Conservation (phyloP, 1,284 basidiomycete species). For the Leccinum cinnamomeum region DNA sequence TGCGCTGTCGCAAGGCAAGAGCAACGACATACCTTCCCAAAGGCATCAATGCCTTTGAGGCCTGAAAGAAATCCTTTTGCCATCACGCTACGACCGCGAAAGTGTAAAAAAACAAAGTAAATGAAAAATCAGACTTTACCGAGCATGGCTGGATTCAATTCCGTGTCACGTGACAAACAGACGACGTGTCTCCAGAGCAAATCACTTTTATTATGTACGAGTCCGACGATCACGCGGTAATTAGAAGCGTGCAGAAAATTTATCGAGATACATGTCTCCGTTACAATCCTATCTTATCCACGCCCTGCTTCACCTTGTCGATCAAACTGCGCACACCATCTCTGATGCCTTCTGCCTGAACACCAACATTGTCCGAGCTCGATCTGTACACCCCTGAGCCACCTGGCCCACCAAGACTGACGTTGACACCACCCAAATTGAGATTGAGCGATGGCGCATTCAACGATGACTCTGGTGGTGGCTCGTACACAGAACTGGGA, state of each 20-base stretch:
- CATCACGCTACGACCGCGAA: conserved; percentile 46
- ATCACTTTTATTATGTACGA: neutral
- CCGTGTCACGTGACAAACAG: conserved; percentile 26
- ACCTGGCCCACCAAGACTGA: conserved; percentile 83
- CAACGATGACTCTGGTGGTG: conserved; percentile 64
- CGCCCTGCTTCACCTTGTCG: conserved; percentile 85
- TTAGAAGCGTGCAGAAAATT: neutral
- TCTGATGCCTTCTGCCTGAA: conserved; percentile 80
- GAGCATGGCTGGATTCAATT: neutral
- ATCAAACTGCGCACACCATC: conserved; percentile 85
- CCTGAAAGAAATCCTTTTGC: conserved; percentile 73
- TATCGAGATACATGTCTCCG: conserved; percentile 17
- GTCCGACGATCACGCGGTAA: neutral
- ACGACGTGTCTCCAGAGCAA: conserved; percentile 24
- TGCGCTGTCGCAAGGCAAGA: conserved; percentile 5
- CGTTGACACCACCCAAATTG: conserved; percentile 87
- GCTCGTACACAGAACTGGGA: conserved; percentile 65
- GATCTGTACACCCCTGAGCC: conserved; percentile 83
- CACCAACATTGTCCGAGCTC: conserved; percentile 66
- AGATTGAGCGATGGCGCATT: conserved; percentile 79
- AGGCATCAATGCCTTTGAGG: conserved; percentile 91
- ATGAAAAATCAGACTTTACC: conserved; percentile 9
- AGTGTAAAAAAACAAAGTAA: conserved; percentile 23
- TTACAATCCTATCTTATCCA: conserved; percentile 69
- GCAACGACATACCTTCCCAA: conserved; percentile 79